phyloP scores from a whole-genome alignment of 768 basidiomycete genomes.

The Macrolepiota albuminosa region DNA sequence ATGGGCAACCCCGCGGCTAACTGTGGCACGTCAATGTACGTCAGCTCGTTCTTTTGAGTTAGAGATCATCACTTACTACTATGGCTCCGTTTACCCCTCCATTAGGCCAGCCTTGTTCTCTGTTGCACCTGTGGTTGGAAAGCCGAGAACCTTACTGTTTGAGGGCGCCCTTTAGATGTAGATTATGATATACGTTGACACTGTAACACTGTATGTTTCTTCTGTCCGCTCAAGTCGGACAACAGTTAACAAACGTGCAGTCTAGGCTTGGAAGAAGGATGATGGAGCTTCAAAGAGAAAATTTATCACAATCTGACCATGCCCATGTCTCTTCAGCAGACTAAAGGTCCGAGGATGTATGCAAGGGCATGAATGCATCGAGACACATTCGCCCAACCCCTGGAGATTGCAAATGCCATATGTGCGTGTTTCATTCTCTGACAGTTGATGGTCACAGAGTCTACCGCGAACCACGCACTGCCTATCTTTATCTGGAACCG shows the following conservation, averaged over 20 bases:
- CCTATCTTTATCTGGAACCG: not conserved
- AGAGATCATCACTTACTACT: constrained; percentile 4
- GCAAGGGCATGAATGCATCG: not conserved
- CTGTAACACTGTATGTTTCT: constrained; percentile 8
- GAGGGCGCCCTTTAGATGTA: constrained; percentile 36
- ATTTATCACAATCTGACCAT: not conserved
- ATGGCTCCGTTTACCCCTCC: not conserved
- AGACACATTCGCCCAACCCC: not conserved
- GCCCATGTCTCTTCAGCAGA: not conserved
- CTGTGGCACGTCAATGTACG: constrained; percentile 92
- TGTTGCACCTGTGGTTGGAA: constrained; percentile 37
- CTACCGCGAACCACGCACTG: not conserved
- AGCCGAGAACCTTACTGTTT: constrained; percentile 46
- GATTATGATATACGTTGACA: constrained; percentile 4
- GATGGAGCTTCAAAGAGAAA: not conserved
- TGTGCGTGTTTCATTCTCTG: not conserved
- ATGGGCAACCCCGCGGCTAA: constrained; percentile 96
- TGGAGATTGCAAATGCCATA: not conserved
- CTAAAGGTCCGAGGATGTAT: not conserved
- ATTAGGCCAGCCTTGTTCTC: constrained; percentile 48
- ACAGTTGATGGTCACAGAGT: not conserved
- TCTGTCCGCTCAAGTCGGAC: not conserved
- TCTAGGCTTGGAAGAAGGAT: not conserved
- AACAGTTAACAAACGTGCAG: not conserved
- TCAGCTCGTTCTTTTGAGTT: not conserved